Evolutionary conservation across 2,329 filamentous ascomycete genomes (phyloP), one percentile per base, ranked within the genome.

Genomic region (Aspergillus intermedius): DNA sequence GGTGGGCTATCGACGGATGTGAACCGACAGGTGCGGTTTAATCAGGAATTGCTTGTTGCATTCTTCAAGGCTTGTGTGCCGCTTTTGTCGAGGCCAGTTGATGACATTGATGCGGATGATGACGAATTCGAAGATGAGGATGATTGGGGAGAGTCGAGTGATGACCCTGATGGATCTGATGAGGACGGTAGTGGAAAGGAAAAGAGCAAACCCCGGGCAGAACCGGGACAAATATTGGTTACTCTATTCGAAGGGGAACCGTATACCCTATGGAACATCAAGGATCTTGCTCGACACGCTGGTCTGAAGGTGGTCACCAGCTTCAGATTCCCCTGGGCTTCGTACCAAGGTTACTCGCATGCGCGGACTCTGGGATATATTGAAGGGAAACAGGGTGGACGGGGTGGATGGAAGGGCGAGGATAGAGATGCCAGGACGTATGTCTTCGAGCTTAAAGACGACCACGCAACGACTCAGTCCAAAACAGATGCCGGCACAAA

Each of bases 251-350:
- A 96, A 68, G 87, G 87, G 50, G 86, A 94, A 67, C 93, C 93
- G 0, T 98, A 98, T 67, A 91, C 89, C 2, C 78, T 96, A 1
- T 98, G 93, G 93, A 96, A 97, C 71, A 79, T 97, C 22, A 81
- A 84, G 32, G 91, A 96, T 72, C 75, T 98, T 23, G 93, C 81
- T 2, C 79, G 91, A 5, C 88, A 95, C 61, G 67, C 67, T 39
- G 70, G 73, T n/a, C 48, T 75, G 53, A 60, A 63, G 51, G 69
- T 76, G 48, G 67, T 73, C 12, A 73, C 71, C 37, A 75, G 71
- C 57, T 76, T 76, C 52, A 67, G 56, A 35, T 76, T 77, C 50
- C 72, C 73, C 5, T 73, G 74, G 71, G 53, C 60, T 46, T 72
- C 70, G 32, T 75, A 76, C 59, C 64, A 70, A 30, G 68, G 71